Evolutionary conservation across 208 protist genomes (phyloP).

Genomic region (Tetramitus jugosus): DNA sequence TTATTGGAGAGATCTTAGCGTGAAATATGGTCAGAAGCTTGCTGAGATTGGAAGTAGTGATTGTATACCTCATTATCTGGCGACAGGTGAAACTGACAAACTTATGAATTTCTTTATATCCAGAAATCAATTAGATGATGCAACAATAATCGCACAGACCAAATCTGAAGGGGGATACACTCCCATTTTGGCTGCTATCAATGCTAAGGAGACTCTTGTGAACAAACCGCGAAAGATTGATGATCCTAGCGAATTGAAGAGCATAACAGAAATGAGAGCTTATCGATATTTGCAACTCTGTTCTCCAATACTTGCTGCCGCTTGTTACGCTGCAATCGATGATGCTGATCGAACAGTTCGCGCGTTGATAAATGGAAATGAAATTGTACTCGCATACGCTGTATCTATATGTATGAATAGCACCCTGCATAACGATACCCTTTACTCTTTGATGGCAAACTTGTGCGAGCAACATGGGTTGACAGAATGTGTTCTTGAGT

Average conservation of each 20-base stretch:
- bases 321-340: background rate
- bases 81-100: background rate
- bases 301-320: background rate
- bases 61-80: background rate
- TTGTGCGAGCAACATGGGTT: background rate
- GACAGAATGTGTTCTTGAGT: background rate
- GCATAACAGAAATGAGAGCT: background rate
- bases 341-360: background rate
- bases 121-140: background rate
- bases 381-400: background rate
- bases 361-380: background rate
- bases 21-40: background rate
- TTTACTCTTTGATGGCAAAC: background rate
- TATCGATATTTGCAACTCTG: background rate
- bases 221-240: no score
- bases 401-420: background rate
- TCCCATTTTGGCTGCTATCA: background rate
- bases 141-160: background rate
- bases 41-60: background rate
- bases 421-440: background rate
- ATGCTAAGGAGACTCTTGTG: background rate
- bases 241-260: background rate
- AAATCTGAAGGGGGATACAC: background rate
- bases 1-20: slow-evolving; percentile 52
- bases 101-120: background rate